phyloP scores from a whole-genome alignment of 495 filamentous ascomycete genomes.

The Cudoniella acicularis region DNA sequence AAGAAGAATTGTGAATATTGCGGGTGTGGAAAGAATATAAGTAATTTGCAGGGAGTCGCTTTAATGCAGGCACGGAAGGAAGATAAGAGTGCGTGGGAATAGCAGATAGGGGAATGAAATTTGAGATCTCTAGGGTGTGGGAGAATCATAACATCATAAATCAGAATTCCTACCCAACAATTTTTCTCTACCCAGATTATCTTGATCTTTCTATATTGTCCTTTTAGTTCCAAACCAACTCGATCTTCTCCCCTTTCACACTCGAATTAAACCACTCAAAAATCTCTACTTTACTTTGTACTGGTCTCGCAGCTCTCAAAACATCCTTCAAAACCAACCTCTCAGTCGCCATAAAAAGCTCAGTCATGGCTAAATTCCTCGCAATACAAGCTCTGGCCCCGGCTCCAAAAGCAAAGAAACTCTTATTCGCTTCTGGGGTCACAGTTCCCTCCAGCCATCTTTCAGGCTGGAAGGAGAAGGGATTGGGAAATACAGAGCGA shows the following conservation, averaged over 20 bases:
- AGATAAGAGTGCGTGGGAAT: too few species aligned
- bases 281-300: slow-evolving; percentile 37
- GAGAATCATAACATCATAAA: too few species aligned
- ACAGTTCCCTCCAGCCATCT: slow-evolving; percentile 40
- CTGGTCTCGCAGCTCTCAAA: slow-evolving; percentile 36
- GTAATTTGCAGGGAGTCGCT: too few species aligned
- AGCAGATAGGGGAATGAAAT: too few species aligned
- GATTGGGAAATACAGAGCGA: slow-evolving; percentile 38
- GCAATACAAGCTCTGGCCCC: slow-evolving; percentile 49
- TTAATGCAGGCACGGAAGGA: too few species aligned
- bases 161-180: too few species aligned
- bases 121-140: too few species aligned
- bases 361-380: slow-evolving; percentile 39
- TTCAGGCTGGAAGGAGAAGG: slow-evolving; percentile 44
- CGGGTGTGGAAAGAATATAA: too few species aligned
- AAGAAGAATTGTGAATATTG: too few species aligned
- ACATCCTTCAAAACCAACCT: slow-evolving; percentile 36
- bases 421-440: slow-evolving; percentile 35
- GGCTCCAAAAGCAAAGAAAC: slow-evolving; percentile 45
- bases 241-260: slow-evolving; percentile 25
- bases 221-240: slow-evolving; percentile 22
- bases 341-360: slow-evolving; percentile 36
- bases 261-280: slow-evolving; percentile 49
- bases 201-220: too few species aligned
- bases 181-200: too few species aligned